Evolutionary conservation across 768 basidiomycete genomes (phyloP).

Genomic region (Boletus coccyginus): DNA sequence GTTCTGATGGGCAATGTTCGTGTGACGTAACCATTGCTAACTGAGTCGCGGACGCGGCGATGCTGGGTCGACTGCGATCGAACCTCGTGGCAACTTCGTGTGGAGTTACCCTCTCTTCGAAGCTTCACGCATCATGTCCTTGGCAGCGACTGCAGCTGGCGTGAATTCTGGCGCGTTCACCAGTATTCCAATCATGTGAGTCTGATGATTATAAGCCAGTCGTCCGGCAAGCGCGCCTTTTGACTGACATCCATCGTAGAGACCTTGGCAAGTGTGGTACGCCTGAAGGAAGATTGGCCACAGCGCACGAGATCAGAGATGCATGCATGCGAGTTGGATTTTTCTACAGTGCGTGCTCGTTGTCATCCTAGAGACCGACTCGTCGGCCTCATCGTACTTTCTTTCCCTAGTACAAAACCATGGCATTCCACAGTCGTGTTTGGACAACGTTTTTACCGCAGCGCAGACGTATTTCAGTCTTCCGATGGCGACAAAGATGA

Average conservation of each 20-base stretch:
- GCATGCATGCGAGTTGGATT: slow-evolving; percentile 84
- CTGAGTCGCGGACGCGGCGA: no score
- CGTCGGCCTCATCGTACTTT: background rate
- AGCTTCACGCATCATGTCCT: slow-evolving; percentile 16
- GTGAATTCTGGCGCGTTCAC: slow-evolving; percentile 23
- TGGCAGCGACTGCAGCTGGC: slow-evolving; percentile 16
- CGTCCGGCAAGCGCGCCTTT: background rate
- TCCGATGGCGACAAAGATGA: slow-evolving; percentile 60
- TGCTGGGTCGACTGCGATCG: no score
- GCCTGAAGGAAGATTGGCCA: slow-evolving; percentile 33
- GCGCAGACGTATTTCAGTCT: slow-evolving; percentile 68
- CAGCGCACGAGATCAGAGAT: slow-evolving; percentile 61
- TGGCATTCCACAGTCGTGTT: slow-evolving; percentile 54
- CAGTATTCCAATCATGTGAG: slow-evolving; percentile 28
- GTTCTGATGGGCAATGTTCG: no score
- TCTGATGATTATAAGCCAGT: background rate
- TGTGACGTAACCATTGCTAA: no score
- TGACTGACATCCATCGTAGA: slow-evolving; percentile 5
- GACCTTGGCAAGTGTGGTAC: slow-evolving; percentile 20
- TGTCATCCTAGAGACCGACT: background rate
- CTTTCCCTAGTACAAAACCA: slow-evolving; percentile 71
- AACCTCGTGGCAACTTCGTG: no score
- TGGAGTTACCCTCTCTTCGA: background rate
- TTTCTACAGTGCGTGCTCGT: slow-evolving; percentile 63
- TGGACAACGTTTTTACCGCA: slow-evolving; percentile 43